Base-by-base conservation (phyloP, 441 rosid species). In the Francoa sonchifolia region DNA sequence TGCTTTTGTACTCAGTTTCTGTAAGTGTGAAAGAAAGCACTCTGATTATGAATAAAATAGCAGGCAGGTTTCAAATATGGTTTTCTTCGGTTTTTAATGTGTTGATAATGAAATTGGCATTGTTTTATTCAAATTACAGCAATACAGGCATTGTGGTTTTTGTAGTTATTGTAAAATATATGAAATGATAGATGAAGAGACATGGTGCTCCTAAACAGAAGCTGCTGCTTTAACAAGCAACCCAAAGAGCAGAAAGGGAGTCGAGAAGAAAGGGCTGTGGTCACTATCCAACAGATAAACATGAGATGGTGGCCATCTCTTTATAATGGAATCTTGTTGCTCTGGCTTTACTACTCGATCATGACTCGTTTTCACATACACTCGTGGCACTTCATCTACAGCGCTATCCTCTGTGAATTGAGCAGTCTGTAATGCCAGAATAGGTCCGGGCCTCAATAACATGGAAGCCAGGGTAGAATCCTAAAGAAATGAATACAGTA, bases 381-480 rank as follows among this genome's bases (percentile, higher is more conserved):
- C 66, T 13, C 85, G 64, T 8, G 44, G 60, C 55, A 72, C 76
- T 21, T 29, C 30, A 0, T 55, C 72, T 17, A 52, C 43, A 3
- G 34, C 52, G 3, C 13, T 16, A 1, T 33, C 67, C 29, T 45
- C 55, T 19, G 39, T 47, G 27, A 76, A 43, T 40, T 29, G 57
- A 12, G 85, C 80, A 1, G 62, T 37, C 10, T 14, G 30, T 29
- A 82, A 5, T 29, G 88, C 94, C 19, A 39, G 56, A 20, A 69
- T n/a, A 2, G 88, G 88, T 17, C 72, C 82, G n/a, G 82, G 79
- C 64, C 77, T 71, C 55, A 67, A 20, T 12, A 82, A 59, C 74
- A 82, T 51, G 12, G 60, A 58, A 2, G 82, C 79, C 42, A 82
- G 44, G 4, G 73, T 67, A 4, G 55, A 62, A 48, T 82, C 93